Evolutionary conservation across 2,329 filamentous ascomycete genomes (phyloP).

Genomic region (Talaromyces verruculosus): DNA sequence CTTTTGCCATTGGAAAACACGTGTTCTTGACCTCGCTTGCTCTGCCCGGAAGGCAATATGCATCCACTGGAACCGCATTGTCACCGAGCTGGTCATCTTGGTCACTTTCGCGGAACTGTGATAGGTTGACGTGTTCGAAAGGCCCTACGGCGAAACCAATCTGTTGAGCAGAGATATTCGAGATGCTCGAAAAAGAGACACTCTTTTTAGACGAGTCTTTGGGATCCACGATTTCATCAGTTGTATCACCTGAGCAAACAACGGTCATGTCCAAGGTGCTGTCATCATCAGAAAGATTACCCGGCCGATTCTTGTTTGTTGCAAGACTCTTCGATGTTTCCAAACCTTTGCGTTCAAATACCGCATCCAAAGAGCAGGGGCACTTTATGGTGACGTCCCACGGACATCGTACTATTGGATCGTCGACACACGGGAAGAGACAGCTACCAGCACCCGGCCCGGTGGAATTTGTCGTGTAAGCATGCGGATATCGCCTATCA

Average conservation of each 20-base stretch:
- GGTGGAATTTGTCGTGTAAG: conserved; percentile 80
- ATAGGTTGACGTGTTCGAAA: conserved; percentile 88
- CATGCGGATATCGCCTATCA: conserved; percentile 83
- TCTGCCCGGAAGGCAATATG: conserved; percentile 84
- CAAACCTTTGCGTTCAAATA: conserved; percentile 44
- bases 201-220: conserved; percentile 80
- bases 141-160: conserved; percentile 92
- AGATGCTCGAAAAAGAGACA: conserved; percentile 75
- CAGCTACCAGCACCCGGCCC: conserved; percentile 78
- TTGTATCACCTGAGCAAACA: conserved; percentile 84
- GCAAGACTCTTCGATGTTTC: conserved; percentile 27
- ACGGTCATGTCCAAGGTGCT: conserved; percentile 85
- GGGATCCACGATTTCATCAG: conserved; percentile 77
- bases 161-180: conserved; percentile 78
- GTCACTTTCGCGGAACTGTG: conserved; percentile 83
- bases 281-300: conserved; percentile 68
- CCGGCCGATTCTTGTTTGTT: conserved; percentile 25
- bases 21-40: conserved; percentile 82
- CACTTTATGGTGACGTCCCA: conserved; percentile 89
- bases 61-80: conserved; percentile 84
- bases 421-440: conserved; percentile 91
- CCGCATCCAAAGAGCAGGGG: conserved; percentile 82
- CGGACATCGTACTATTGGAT: conserved; percentile 73
- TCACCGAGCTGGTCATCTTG: conserved; percentile 88
- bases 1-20: conserved; percentile 76